Base-by-base conservation (phyloP, 805 yeast genomes). In the Yamadazyma kitorensis region DNA sequence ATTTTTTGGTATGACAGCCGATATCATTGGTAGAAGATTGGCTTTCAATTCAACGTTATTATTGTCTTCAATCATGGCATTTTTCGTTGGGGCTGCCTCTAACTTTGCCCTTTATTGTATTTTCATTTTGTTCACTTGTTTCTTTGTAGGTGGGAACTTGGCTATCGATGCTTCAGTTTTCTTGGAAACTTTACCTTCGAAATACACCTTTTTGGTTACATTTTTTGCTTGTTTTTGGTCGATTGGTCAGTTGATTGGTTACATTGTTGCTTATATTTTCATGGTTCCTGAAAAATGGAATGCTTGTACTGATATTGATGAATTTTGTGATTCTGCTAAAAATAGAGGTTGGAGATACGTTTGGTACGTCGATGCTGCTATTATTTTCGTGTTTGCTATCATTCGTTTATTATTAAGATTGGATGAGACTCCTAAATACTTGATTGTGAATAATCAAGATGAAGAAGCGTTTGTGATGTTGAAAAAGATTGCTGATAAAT, bases 271-370 rank as follows among this genome's bases (percentile, higher is more conserved):
- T 1, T 78, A 78, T 72, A 79, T 76, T 0, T 72, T 72, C 36
- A 53, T 78, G 33, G 72, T 78, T 8, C 64, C 70, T 33, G 57
- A 65, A 40, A 42, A 39, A 27, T 42, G 38, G 34, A 39, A 24
- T 18, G 17, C 17, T 5, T 65, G 74, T 6, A 75, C 82, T 38
- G 39, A 31, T 22, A 31, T 31, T 18, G 50, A 52, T 6, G 64
- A 50, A n/a, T 28, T 57, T 25, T 78, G 84, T 50, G 61, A 63
- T 19, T 60, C 72, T 8, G 37, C 47, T 10, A 51, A 59, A 22
- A 78, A 78, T 52, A 66, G 70, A 57, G 84, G 84, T 33, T 78
- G 84, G 83, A 55, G 84, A 44, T 78, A 78, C 52, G 61, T 67
- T 31, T 59, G 66, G 42, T 67, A 68, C 41, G 76, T 76, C 5